phyloP scores from a whole-genome alignment of 371 early-diverging fungal genomes.

The Apophysomyces trapeziformis region DNA sequence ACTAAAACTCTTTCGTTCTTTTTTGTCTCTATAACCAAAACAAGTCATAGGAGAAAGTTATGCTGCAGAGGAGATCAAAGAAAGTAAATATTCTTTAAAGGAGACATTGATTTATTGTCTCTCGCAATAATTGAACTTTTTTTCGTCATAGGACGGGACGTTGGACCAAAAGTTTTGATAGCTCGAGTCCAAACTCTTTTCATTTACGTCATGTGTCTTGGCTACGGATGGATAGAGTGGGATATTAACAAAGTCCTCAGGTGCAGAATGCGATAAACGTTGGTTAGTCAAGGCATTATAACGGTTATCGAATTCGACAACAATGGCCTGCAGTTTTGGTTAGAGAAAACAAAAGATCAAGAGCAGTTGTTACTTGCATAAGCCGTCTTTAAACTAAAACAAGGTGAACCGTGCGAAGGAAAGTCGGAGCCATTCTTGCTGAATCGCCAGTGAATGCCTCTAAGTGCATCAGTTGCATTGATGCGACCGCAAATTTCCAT shows the following conservation, averaged over 20 bases:
- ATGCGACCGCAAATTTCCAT: conserved; percentile 38
- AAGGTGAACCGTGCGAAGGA: not conserved
- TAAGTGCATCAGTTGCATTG: conserved; percentile 54
- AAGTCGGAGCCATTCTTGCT: conserved; percentile 29
- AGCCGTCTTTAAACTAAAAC: not conserved
- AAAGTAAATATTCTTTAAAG: not conserved
- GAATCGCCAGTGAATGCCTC: conserved; percentile 48
- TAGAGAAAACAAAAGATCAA: not conserved
- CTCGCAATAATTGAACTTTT: not conserved
- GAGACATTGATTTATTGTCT: not conserved
- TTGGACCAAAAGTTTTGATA: conserved; percentile 8
- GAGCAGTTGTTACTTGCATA: conserved; percentile 17
- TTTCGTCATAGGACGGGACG: not conserved
- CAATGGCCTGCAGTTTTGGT: conserved; percentile 27
- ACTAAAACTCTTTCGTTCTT: not conserved
- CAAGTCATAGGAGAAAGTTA: not conserved
- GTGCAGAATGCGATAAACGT: not conserved
- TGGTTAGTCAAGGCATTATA: conserved; percentile 29
- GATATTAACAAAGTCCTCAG: not conserved
- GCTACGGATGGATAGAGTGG: not conserved
- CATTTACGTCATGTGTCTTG: not conserved
- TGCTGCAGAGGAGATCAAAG: not conserved
- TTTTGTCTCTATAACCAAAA: not conserved
- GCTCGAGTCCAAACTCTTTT: not conserved
- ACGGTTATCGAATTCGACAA: conserved; percentile 43